phyloP scores from a whole-genome alignment of 2,329 filamentous ascomycete species.

The Aureobasidium sp. region DNA sequence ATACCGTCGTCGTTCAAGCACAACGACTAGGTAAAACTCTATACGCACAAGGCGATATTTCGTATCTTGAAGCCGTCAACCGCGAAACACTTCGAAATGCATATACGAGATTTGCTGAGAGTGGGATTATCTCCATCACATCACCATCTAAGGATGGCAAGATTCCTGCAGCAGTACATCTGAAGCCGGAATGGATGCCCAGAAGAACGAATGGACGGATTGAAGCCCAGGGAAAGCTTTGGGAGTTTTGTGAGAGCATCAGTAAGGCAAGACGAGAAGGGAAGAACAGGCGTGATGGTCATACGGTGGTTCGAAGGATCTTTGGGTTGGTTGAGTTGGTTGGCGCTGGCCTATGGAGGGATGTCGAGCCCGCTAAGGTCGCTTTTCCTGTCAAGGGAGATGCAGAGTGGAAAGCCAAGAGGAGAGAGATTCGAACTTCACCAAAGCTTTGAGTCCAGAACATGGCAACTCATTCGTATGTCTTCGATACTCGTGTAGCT shows the following conservation, averaged over 20 bases:
- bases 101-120: constrained; percentile 79
- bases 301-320: constrained; percentile 76
- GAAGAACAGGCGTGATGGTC: constrained; percentile 91
- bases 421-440: not conserved
- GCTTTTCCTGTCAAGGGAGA: not conserved
- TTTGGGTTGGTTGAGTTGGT: constrained; percentile 67
- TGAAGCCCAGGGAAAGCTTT: constrained; percentile 65
- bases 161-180: constrained; percentile 52
- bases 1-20: constrained; percentile 70
- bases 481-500: too few relatives aligned
- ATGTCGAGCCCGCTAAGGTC: not conserved
- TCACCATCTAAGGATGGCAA: constrained; percentile 59
- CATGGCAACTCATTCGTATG: not conserved
- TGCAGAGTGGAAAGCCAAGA: constrained; percentile 1
- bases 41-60: constrained; percentile 94
- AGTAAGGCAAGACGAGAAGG: constrained; percentile 76
- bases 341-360: constrained; percentile 56
- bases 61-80: constrained; percentile 97
- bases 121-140: constrained; percentile 68
- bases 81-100: constrained; percentile 96
- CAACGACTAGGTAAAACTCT: constrained; percentile 81
- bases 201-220: constrained; percentile 59
- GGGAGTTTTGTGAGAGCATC: constrained; percentile 88
- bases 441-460: not conserved
- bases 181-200: constrained; percentile 51